Base-by-base conservation (phyloP, 2,329 filamentous ascomycete species). In the Akanthomyces dipterigenus region DNA sequence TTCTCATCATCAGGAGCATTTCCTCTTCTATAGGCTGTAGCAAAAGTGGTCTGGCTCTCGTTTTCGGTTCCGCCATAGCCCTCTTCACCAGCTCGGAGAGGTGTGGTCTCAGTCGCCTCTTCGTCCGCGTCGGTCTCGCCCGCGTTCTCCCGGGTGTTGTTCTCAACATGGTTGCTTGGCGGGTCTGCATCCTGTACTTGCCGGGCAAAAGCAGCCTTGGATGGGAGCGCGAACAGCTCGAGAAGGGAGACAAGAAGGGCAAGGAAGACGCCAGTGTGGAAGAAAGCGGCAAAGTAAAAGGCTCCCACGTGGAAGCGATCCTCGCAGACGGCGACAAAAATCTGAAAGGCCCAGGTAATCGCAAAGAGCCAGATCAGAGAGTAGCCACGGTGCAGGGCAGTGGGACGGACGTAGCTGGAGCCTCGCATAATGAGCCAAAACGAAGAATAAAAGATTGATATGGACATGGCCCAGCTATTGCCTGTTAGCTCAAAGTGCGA, bases 351-450 rank as follows among this genome's bases (percentile, higher is more conserved):
- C 87, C 93, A 98, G 43, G 85, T 84, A 0, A 91, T 73, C 36
- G 84, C 71, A 71, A 93, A 97, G 50, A 96, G 80, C 93, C 95
- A 98, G 11, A 96, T 82, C 49, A 93, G 80, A 55, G 85, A 82
- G 72, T 95, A 97, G 5, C 88, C 83, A 22, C 93, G 84, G 62
- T 96, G 90, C 7, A 98, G 83, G 4, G 93, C 93, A 20, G 90
- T 95, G 1, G 95, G 93, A 16, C 93, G 84, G 53, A 89, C 84
- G 64, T 88, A 89, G 69, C 92, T 88, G 18, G 91, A 89, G 2
- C 90, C 87, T 20, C 88, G 84, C 68, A 91, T 86, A 40, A 96
- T 80, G 65, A 91, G 88, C 93, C 93, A 98, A 50, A 91, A 87
- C 22, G 88, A 73, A 63, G 89, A 87, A 69, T 95, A 86, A 80